Evolutionary conservation across 2,329 filamentous ascomycete species (phyloP), one percentile per base, ranked within the genome.

Genomic region (Fusarium cyanostomum): DNA sequence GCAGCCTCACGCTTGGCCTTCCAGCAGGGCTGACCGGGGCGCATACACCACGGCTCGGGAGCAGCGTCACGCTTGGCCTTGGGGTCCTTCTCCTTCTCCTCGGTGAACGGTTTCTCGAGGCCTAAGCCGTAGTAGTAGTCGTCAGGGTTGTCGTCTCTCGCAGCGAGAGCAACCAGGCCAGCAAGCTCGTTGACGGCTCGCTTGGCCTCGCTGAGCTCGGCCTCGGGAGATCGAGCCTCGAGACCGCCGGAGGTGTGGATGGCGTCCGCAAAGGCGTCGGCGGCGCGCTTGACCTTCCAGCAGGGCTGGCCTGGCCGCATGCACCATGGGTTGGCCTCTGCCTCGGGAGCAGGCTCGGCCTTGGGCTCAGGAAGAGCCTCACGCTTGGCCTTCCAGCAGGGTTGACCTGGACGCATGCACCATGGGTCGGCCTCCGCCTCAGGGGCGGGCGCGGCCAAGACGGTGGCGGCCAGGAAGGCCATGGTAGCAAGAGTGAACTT

Each of bases 251-350:
- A 65, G 18, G 70, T 54, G 27, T 49, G 58, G 35, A 74, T 62
- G 59, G 75, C 69, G 15, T 68, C 63, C 43, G 74, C 70, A 49
- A 78, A 69, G 26, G 76, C 76, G 44, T 77, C 76, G 30, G 76
- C 78, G 18, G 76, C 76, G 45, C 77, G 77, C 71, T 77, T 79
- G 52, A 72, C 74, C 65, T 79, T 78, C 68, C 71, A 73, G 75
- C 81, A 82, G n/a, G 72, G 66, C 56, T 77, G 72, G 30, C 80
- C 79, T 27, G 72, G 72, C 33, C 73, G 69, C 60, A 74, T 63
- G 68, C 81, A 81, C 64, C 73, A 74, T 6, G 71, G 69, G 38
- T 70, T 62, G 13, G 68, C 63, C 28, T 62, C 67, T 7, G 67
- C 42, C 31, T 69, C 68, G 38, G 71, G 54, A 30, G 55, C 56